phyloP scores from a whole-genome alignment of 306 rosid species.

The Nissolia schottii region DNA sequence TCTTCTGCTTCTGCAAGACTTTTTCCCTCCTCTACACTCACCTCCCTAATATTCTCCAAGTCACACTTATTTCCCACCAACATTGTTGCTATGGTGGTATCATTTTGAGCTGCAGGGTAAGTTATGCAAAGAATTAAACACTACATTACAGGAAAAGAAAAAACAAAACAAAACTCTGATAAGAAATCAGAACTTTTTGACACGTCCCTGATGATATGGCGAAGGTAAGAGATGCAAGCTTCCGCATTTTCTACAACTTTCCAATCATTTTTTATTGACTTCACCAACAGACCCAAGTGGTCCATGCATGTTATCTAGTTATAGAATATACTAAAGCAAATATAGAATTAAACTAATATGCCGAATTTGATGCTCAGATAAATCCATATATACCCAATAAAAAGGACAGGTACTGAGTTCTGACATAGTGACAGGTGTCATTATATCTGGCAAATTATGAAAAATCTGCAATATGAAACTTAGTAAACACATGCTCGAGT shows the following conservation, averaged over 20 bases:
- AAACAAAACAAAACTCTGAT: not conserved
- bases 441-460: not conserved
- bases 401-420: not conserved
- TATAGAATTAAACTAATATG: not conserved
- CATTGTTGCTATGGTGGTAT: constrained; percentile 69
- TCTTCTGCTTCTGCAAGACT: constrained; percentile 80
- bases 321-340: not conserved
- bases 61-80: constrained; percentile 93
- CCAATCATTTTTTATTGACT: not conserved
- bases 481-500: not conserved
- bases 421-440: not conserved
- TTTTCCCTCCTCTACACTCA: constrained; percentile 73
- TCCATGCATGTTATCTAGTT: not conserved
- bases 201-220: not conserved
- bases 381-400: not conserved
- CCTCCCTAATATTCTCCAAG: constrained; percentile 82
- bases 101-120: constrained; percentile 72
- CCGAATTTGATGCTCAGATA: not conserved
- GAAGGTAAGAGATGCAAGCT: not conserved
- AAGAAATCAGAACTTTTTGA: not conserved
- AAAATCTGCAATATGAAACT: not conserved
- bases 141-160: not conserved
- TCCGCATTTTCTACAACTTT: not conserved
- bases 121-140: constrained; percentile 13
- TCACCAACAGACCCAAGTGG: not conserved